A percentile compares a stretch with the other conserved stretches of the same genome.
Conservation (phyloP, 129 eudicot species). For the carrot (Daucus carota) region DH1_v3.0 NC_030387.2:20363001-20363500, state of each 20-base stretch:
- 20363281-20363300: conserved; percentile 73
- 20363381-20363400: too few species aligned
- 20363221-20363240: background rate
- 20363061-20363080: background rate
- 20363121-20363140: background rate
- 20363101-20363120: background rate
- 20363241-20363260: conserved; percentile 12
- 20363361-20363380: conserved; percentile 20
- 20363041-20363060: background rate
- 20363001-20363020: background rate
- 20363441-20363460: conserved; percentile 39
- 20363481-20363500: conserved; percentile 39
- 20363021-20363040: background rate
- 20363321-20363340: conserved; percentile 52
- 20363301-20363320: conserved; percentile 61
- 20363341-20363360: conserved; percentile 53
- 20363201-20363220: background rate
- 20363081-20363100: background rate
- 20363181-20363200: background rate
- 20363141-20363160: background rate
- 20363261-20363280: conserved; percentile 15
- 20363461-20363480: conserved; percentile 74
- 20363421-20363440: background rate
- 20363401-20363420: background rate
- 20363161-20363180: background rate